Base-by-base conservation (phyloP, 768 basidiomycete genomes). In the Rhizopogon rudus region DNA sequence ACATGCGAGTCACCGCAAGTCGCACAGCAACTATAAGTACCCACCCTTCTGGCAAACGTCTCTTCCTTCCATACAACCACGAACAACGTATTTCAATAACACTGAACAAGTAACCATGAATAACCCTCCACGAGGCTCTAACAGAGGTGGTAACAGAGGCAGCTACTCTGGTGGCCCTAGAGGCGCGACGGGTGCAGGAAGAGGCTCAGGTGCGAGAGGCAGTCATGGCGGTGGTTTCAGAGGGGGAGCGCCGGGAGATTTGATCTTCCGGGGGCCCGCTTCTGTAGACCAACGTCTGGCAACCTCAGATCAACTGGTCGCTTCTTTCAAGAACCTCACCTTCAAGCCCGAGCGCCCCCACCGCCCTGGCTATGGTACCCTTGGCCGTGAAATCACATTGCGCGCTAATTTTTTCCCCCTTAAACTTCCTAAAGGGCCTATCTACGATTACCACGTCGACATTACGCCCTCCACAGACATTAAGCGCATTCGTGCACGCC, bases 371-470 rank as follows among this genome's bases (percentile, higher is more conserved):
- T 80, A 71, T 48, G 80, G 80, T 8, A 73, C 67, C 1, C 57
- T 61, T 6, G 80, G 81, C 7, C 67, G 51, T 5, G 3, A 62
- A 22, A 71, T 77, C 52, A 73, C 69, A 22, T 63, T 82, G 7
- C 75, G 81, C 1, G 65, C 79, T 40, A 81, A 81, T 55, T 81
- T 81, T 62, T 81, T 82, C 59, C 57, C 80, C 0, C 61, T 80
- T 52, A 68, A 63, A 20, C 68, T 80, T 33, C 72, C 77, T 0
- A 73, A 72, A 51, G 70, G 67, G 0, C 59, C 71, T 16, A 56
- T 82, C 3, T 73, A 72, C 52, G 80, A 82, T 57, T 81, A 81
- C 56, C 71, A 73, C 31, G 67, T 79, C 55, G 60, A 67, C 0
- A 61, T 78, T 9, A 46, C 61, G 1, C 79, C 78, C 20, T 62